Evolutionary conservation across 2,329 filamentous ascomycete species (phyloP).

Genomic region (Fonsecaea monophora): DNA sequence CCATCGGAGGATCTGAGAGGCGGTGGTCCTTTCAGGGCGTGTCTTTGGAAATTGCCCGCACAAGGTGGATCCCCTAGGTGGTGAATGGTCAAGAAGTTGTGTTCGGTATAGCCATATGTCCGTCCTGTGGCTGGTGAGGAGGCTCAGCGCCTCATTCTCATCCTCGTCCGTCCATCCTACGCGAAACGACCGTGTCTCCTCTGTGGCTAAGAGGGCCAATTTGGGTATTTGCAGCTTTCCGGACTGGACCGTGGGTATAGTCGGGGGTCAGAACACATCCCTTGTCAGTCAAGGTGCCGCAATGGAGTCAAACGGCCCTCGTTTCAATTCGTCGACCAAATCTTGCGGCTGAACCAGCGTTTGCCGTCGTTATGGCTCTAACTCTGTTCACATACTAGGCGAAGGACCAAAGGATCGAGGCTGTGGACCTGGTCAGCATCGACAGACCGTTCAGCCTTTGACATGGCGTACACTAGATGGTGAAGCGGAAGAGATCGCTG

Average conservation of each 20-base stretch:
- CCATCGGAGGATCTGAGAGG: not conserved
- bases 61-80: not conserved
- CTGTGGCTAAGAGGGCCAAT: not conserved
- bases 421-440: not conserved
- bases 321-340: not conserved
- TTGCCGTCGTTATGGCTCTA: not conserved
- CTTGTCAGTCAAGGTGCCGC: conserved; percentile 2
- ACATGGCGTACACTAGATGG: not conserved
- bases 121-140: not conserved
- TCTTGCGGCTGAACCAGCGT: conserved; percentile 1
- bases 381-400: not conserved
- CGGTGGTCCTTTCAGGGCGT: not conserved
- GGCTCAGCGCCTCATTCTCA: not conserved
- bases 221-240: not conserved
- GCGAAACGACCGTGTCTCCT: not conserved
- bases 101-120: not conserved
- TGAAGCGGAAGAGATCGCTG: not conserved
- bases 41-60: not conserved
- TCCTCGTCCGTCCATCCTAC: not conserved
- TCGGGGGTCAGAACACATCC: not conserved
- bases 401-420: conserved; percentile 13
- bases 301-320: not conserved
- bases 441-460: not conserved
- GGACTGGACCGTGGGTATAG: conserved; percentile 4
- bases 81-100: not conserved